These are phyloP conservation scores for Pelagomonas calceolata DNA, from an alignment of 108 stramenopile genomes.

Conservation along the genomic window DNA sequence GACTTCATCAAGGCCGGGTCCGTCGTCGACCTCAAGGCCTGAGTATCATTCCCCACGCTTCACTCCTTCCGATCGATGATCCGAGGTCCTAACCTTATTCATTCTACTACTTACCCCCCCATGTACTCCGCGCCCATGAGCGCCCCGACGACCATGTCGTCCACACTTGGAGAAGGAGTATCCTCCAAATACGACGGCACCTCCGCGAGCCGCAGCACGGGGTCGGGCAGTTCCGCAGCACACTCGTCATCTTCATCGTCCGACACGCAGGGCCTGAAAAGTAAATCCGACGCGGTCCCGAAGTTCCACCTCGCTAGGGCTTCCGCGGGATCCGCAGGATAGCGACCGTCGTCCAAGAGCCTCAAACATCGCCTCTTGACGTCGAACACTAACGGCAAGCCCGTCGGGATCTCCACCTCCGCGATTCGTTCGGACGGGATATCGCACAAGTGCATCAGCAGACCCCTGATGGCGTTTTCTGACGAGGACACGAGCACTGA, in stretches of 20 bases:
- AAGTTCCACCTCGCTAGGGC: conserved; percentile 65
- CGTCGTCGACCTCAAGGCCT: no score
- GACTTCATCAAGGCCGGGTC: no score
- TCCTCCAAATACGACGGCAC: no score
- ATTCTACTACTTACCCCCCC: no score
- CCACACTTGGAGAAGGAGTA: no score
- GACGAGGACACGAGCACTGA: conserved; percentile 83
- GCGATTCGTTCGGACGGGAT: conserved; percentile 85
- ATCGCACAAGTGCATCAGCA: conserved; percentile 91
- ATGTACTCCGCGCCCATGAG: no score
- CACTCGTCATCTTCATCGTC: conserved; percentile 29
- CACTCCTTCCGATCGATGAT: no score
- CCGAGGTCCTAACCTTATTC: no score
- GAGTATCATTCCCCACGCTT: no score
- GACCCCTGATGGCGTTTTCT: conserved; percentile 92
- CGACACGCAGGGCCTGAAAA: conserved; percentile 64
- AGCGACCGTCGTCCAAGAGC: conserved; percentile 64
- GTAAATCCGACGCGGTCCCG: conserved; percentile 58
- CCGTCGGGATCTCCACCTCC: conserved; percentile 87
- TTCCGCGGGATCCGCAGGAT: conserved; percentile 45
- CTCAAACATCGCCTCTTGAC: conserved; percentile 57
- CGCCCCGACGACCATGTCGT: no score
- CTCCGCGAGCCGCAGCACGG: background rate
- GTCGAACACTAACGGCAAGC: conserved; percentile 79
- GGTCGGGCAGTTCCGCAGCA: background rate